Conservation (phyloP, 2,329 filamentous ascomycete genomes). For the Pseudocercospora pini-densiflorae region DNA sequence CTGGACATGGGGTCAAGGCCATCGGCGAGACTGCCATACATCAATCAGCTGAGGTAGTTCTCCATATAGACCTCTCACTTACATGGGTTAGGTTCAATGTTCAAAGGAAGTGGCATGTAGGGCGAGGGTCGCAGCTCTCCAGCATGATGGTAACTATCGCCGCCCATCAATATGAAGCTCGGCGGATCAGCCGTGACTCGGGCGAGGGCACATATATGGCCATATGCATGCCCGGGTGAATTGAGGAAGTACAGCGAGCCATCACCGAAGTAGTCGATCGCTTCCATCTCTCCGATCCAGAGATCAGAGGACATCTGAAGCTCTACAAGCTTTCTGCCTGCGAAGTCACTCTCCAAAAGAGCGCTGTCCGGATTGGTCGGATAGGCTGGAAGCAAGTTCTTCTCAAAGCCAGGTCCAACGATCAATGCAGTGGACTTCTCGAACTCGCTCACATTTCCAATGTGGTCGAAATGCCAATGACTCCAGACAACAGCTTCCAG, state of each 20-base stretch:
- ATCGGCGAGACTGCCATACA: slow-evolving; percentile 29
- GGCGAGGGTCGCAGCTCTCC: slow-evolving; percentile 52
- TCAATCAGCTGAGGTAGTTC: too few relatives aligned
- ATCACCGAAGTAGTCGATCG: slow-evolving; percentile 60
- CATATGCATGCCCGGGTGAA: slow-evolving; percentile 57
- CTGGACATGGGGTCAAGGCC: slow-evolving; percentile 44
- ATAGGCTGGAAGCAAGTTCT: slow-evolving; percentile 52
- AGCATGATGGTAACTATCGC: slow-evolving; percentile 52
- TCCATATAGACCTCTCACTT: too few relatives aligned
- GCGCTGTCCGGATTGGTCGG: slow-evolving; percentile 40
- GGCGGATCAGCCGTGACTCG: slow-evolving; percentile 43
- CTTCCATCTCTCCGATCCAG: slow-evolving; percentile 49
- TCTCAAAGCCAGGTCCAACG: slow-evolving; percentile 58
- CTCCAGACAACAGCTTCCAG: slow-evolving; percentile 16
- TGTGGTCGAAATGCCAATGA: slow-evolving; percentile 58
- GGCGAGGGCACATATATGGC: slow-evolving; percentile 55
- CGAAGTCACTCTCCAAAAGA: slow-evolving; percentile 18
- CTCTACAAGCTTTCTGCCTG: slow-evolving; percentile 41
- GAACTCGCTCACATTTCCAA: slow-evolving; percentile 55
- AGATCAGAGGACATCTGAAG: slow-evolving; percentile 41
- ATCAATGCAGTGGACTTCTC: slow-evolving; percentile 52
- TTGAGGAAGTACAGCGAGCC: slow-evolving; percentile 60
- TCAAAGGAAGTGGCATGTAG: slow-evolving; percentile 45
- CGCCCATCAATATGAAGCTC: slow-evolving; percentile 56
- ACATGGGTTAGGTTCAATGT: slow-evolving; percentile 46